Evolutionary conservation across 306 rosid species (phyloP).

Genomic region (Cucurbita argyrosperma): DNA sequence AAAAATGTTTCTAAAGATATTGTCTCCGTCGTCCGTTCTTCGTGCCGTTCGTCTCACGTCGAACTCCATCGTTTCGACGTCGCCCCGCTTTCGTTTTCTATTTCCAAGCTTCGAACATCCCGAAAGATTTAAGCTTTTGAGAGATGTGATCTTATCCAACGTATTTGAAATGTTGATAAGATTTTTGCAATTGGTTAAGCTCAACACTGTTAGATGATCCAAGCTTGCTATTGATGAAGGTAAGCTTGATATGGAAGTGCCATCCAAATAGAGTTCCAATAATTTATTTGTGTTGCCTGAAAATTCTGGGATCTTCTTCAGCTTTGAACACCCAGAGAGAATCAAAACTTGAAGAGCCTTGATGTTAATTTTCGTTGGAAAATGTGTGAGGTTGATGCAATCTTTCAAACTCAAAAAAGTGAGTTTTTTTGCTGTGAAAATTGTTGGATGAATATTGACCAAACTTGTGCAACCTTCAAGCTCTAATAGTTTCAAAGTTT

Average conservation of each 20-base stretch:
- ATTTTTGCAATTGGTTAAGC: background rate
- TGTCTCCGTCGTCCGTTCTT: too few species aligned
- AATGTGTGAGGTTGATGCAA: background rate
- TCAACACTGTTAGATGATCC: background rate
- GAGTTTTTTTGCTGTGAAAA: background rate
- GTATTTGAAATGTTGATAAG: background rate
- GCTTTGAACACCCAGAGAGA: background rate
- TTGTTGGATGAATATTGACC: conserved; percentile 7
- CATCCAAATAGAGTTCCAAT: background rate
- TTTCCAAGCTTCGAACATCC: background rate
- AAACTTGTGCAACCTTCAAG: conserved; percentile 7
- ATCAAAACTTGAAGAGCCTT: background rate
- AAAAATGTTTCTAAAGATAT: background rate
- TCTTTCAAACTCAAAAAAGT: background rate
- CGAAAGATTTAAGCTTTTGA: rapidly evolving
- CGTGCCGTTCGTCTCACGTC: too few species aligned
- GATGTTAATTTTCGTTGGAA: background rate
- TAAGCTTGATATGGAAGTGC: background rate
- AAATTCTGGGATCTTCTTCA: conserved; percentile 5
- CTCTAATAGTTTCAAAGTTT: background rate
- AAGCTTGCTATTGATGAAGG: background rate
- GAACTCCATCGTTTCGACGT: background rate
- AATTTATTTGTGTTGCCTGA: background rate
- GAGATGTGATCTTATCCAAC: background rate
- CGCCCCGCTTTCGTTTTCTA: background rate